Evolutionary conservation across 257 asterid species (phyloP).

Genomic region (Nicotiana sylvestris): DNA sequence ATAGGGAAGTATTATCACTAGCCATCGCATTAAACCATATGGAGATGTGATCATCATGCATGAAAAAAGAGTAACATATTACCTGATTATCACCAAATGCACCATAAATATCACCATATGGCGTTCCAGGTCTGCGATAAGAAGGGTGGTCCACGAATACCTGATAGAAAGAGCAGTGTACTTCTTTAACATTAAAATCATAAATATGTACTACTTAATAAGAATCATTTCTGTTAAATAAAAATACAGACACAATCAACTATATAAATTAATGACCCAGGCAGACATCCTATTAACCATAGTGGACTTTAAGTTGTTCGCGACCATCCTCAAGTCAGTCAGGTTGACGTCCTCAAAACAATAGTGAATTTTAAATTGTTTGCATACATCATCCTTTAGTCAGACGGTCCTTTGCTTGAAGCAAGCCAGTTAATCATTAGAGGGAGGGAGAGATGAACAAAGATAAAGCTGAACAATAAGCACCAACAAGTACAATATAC

Average conservation of each 20-base stretch:
- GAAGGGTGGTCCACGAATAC: conserved; percentile 88
- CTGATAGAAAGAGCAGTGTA: conserved; percentile 32
- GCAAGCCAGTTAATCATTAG: neutral
- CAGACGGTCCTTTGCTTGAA: neutral
- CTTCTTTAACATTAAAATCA: conserved; percentile 8
- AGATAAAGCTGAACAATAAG: neutral
- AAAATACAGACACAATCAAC: neutral
- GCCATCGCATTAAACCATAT: conserved; percentile 10
- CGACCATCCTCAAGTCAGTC: too few species aligned
- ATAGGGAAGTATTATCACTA: conserved; percentile 20
- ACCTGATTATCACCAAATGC: conserved; percentile 99
- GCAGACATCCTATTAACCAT: neutral
- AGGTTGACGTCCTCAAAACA: too few species aligned
- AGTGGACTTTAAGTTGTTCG: too few species aligned
- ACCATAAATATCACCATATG: conserved; percentile 85
- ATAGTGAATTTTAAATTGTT: too few species aligned
- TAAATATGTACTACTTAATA: conserved; percentile 1
- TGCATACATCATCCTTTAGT: neutral
- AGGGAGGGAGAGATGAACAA: neutral
- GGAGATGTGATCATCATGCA: conserved; percentile 10
- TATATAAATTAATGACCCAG: neutral
- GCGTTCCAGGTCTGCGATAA: conserved; percentile 88
- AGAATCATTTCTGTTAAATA: neutral
- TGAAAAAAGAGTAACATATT: conserved; percentile 4
- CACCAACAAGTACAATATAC: neutral